Base-by-base conservation (phyloP, 176 grass and related monocot genomes). In the Juncus effusus region DNA sequence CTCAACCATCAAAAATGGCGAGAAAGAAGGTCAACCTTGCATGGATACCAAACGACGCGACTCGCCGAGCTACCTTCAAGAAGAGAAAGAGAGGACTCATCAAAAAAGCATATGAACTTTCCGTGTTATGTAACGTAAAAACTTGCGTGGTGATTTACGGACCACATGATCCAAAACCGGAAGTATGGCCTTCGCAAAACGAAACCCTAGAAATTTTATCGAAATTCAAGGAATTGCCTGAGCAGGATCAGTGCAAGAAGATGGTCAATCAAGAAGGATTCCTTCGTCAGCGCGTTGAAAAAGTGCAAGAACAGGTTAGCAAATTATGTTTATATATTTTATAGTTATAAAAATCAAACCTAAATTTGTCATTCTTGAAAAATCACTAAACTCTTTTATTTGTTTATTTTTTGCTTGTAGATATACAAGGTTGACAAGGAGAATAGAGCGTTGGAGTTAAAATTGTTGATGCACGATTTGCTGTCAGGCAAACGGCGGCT, bases 1-100 rank as follows among this genome's bases (percentile, higher is more conserved):
- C 3, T 16, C 55, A 45, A 44, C 15, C 66, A 56, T 10, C 42
- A 38, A 49, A 10, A 0, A 77, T 77, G 74, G 74, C 61, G 10
- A 56, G 74, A 47, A 77, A 77, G 74, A 67, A 77, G 74, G 59
- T 77, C 49, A 58, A 66, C 36, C 13, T 77, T 36, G 61, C 51
- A 56, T 66, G 63, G 63, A 77, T 77, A 36, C 36, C 60, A 16
- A 64, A 77, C 63, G 74, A 67, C 4, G 53, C 63, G 2, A 77
- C 13, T 5, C 59, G 74, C 9, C 40, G 62, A 7, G 45, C 74
- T 36, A 77, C 74, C 10, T 67, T 57, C 50, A 77, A 65, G 42
- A 77, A 77, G 74, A 10, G 74, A 38, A 64, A 67, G 61, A 77
- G 67, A 50, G 72, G 72, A 4, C 40, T 75, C 57, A 63, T 75